Evolutionary conservation across 345 rosid species (phyloP).

Genomic region (Lepidium aucheri): DNA sequence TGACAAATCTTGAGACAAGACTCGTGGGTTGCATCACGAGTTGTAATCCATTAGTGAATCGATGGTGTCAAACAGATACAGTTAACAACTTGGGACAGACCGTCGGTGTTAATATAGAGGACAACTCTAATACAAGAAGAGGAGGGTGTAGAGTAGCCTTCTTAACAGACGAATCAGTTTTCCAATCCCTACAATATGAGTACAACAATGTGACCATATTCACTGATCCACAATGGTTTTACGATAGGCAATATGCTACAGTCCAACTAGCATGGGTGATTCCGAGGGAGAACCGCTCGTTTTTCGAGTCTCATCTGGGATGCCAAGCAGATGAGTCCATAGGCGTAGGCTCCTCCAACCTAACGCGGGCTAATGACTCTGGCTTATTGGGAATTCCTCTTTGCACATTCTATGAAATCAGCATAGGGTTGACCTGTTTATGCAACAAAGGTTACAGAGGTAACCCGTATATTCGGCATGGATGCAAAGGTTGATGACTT

Average conservation of each 20-base stretch:
- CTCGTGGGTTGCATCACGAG: conserved; percentile 21
- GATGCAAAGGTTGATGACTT: conserved; percentile 23
- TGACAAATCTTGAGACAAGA: background rate
- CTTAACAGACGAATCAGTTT: background rate
- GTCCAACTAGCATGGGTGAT: conserved; percentile 22
- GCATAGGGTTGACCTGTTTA: background rate
- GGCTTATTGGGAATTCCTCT: too few species aligned
- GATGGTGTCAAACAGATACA: too few species aligned
- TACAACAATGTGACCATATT: background rate
- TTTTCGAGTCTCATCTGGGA: background rate
- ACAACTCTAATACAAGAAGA: too few species aligned
- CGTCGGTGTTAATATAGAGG: too few species aligned
- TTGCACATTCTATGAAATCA: background rate
- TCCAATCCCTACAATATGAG: background rate
- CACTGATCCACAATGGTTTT: background rate
- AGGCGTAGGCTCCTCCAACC: too few species aligned
- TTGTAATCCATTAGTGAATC: background rate
- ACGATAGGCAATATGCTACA: background rate
- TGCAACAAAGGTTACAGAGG: conserved; percentile 24
- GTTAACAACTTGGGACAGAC: too few species aligned
- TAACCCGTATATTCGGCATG: conserved; percentile 13
- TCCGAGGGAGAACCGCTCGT: background rate
- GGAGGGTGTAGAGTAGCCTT: background rate
- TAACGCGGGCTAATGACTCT: too few species aligned
- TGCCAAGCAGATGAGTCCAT: background rate